Base-by-base conservation (phyloP, 1,284 basidiomycete species). In the Cryptococcus sp. region DNA sequence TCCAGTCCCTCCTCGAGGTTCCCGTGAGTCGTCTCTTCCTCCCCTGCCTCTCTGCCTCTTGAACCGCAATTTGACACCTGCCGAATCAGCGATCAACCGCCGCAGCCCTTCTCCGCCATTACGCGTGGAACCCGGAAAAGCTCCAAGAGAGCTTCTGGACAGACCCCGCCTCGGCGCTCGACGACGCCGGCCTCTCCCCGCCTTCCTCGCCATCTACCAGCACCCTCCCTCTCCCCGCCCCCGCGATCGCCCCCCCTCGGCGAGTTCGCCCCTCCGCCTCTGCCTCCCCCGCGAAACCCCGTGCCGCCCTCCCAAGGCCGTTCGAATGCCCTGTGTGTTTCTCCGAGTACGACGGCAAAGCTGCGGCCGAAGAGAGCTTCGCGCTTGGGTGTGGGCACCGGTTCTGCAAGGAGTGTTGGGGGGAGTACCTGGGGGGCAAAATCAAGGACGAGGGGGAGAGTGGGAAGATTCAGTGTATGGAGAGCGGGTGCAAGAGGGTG, bases 141-240 rank as follows among this genome's bases (percentile, higher is more conserved):
- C 83, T 98, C n/a, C 90, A 91, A 62, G 91, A 96, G 80, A 87
- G 88, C 73, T 96, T 91, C 78, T 93, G 94, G 90, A 92, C 93
- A 67, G 88, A 90, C 62, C 83, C 89, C 1, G 81, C 84, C 16
- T 78, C 80, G 9, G 82, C 92, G 4, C 83, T 87, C 42, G 80
- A 83, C 23, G 83, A 84, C 8, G 89, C 91, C 0, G 93, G 92
- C 18, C 73, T 81, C 2, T 76, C 76, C 6, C 76, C 78, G 4
- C 69, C 72, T 16, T 56, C 67, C 6, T 77, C 76, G 1, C 75
- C 77, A 4, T 65, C 65, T 8, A 63, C 69, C 15, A 54, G 59
- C 16, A 65, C 68, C n/a, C 53, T 55, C 35, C 52, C 67, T 40
- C 65, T 79, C 23, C 67, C 73, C 2, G 63, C 72, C 69, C 67